Evolutionary conservation across 345 rosid genomes (phyloP).

Genomic region (Cardamine chenopodiifolia): DNA sequence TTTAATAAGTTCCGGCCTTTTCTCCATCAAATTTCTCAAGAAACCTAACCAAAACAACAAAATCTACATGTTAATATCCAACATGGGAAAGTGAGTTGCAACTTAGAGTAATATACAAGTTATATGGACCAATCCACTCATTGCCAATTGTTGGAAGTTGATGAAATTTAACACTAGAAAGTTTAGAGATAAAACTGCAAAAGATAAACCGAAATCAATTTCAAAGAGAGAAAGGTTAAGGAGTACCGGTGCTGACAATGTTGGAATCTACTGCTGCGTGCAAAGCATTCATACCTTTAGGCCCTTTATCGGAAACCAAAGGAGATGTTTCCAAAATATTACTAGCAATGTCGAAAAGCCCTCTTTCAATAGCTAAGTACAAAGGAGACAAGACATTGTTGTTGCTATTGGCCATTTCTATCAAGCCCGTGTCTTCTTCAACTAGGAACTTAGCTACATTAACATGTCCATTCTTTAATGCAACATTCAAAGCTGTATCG

Average conservation of each 20-base stretch:
- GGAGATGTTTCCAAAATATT: constrained; percentile 18
- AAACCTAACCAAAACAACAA: constrained; percentile 19
- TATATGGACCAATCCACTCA: background rate
- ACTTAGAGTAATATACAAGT: background rate
- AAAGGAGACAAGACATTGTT: constrained; percentile 26
- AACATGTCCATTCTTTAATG: constrained; percentile 32
- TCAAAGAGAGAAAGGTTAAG: background rate
- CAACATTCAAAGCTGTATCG: constrained; percentile 37
- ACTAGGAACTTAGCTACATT: constrained; percentile 31
- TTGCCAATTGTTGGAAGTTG: background rate
- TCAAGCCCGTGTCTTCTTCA: constrained; percentile 25
- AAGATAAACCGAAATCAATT: background rate
- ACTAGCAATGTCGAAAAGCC: constrained; percentile 9
- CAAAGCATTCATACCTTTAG: constrained; percentile 31
- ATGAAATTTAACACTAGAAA: background rate
- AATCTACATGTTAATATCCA: background rate
- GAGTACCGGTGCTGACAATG: background rate
- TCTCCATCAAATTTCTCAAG: constrained; percentile 15
- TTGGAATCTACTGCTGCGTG: constrained; percentile 32
- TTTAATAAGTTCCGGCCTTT: constrained; percentile 28
- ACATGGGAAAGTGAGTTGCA: background rate
- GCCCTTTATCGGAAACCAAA: constrained; percentile 3
- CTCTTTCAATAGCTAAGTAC: constrained; percentile 42
- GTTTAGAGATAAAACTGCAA: background rate
- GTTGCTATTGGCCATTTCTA: constrained; percentile 1